These are phyloP conservation scores for Stropharia rugosoannulata DNA, from an alignment of 768 basidiomycete genomes.

Conservation along the genomic window DNA sequence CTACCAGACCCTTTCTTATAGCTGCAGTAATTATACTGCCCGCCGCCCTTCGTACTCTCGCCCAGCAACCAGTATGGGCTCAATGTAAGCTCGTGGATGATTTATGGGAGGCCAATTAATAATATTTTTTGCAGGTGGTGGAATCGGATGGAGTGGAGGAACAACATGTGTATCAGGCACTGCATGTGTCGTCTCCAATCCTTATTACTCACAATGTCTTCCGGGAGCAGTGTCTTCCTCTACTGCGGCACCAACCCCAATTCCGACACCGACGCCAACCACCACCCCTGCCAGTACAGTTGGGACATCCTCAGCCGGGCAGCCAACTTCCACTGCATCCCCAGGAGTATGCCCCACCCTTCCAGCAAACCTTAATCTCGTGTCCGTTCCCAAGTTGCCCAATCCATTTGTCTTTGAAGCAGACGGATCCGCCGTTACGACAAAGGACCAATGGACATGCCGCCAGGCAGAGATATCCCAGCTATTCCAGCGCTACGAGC, in stretches of 20 bases:
- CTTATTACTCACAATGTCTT: constrained; percentile 36
- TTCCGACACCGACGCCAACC: constrained; percentile 14
- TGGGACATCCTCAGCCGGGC: constrained; percentile 16
- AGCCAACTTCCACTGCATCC: constrained; percentile 17
- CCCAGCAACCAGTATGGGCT: constrained; percentile 26
- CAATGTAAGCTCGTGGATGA: constrained; percentile 24
- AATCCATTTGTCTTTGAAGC: constrained; percentile 52
- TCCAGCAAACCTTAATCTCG: constrained; percentile 28
- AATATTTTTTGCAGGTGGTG: constrained; percentile 27
- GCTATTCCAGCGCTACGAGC: constrained; percentile 52
- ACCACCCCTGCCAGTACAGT: constrained; percentile 11
- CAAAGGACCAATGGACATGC: constrained; percentile 50
- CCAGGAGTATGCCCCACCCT: constrained; percentile 26
- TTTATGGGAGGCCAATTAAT: background rate
- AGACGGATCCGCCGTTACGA: constrained; percentile 39
- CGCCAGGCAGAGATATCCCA: constrained; percentile 46
- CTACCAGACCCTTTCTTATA: background rate
- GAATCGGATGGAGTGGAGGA: constrained; percentile 32
- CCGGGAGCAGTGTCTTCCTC: constrained; percentile 16
- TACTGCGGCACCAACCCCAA: constrained; percentile 8
- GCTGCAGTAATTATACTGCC: background rate
- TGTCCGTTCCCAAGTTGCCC: constrained; percentile 42
- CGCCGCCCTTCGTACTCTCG: constrained; percentile 14
- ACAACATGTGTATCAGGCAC: constrained; percentile 34
- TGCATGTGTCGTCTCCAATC: constrained; percentile 27